Percentiles rank a stretch among this genome's conserved stretches.
Conservation (phyloP, 202 grass and related monocot species). For the Zoysia matrella region DNA sequence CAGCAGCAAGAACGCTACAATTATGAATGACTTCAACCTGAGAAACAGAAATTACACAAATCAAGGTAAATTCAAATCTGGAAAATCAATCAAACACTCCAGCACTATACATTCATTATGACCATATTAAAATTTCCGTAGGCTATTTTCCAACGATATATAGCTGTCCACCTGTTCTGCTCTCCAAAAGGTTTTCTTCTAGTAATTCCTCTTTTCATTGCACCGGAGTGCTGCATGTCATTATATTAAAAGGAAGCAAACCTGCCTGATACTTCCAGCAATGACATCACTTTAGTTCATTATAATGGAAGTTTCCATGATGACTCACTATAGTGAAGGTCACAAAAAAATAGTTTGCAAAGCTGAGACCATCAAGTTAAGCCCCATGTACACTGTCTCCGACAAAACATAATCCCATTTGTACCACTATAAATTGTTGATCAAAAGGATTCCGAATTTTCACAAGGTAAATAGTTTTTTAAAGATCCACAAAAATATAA, state of each 20-base stretch:
- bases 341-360: constrained; percentile 5
- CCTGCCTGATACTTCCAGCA: neutral
- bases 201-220: neutral
- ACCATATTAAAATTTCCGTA: neutral
- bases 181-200: constrained; percentile 22
- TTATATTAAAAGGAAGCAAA: neutral
- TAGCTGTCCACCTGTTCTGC: neutral
- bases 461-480: neutral
- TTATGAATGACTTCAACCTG: constrained; percentile 78
- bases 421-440: neutral
- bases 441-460: neutral
- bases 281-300: neutral
- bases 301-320: constrained; percentile 18
- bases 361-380: neutral
- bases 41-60: constrained; percentile 1
- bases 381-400: neutral
- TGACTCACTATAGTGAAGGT: neutral
- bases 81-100: neutral
- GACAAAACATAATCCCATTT: neutral
- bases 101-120: neutral
- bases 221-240: neutral
- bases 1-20: constrained; percentile 93
- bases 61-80: constrained; percentile 28
- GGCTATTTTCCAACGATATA: neutral
- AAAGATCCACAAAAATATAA: constrained; percentile 10